Conservation (phyloP, 2,329 filamentous ascomycete species). For the Malbranchea cinnamomea region DNA sequence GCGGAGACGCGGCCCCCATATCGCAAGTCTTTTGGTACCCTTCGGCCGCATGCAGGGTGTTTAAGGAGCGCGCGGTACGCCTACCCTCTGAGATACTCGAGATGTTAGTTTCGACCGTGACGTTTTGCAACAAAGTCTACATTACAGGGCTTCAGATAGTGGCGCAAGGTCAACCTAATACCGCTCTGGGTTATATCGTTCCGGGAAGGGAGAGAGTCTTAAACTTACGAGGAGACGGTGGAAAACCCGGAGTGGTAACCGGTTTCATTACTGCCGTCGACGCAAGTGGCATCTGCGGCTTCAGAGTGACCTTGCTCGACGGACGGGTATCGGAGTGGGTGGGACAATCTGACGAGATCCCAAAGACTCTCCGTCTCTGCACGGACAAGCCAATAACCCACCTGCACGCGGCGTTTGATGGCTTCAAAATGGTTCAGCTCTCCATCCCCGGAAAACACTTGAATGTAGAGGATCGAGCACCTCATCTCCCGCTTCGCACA, state of each 20-base stretch:
- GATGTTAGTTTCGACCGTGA: conserved; percentile 9
- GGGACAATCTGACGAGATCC: conserved; percentile 8
- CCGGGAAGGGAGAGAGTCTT: conserved; percentile 5
- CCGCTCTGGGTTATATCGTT: conserved; percentile 8
- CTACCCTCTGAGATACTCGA: conserved; percentile 5
- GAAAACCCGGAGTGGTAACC: conserved; percentile 4
- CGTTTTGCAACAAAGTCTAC: conserved; percentile 8
- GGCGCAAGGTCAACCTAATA: conserved; percentile 2
- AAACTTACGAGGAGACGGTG: conserved; percentile 2
- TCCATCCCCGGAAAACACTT: conserved; percentile 10
- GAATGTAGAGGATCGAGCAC: conserved; percentile 4
- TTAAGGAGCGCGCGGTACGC: conserved; percentile 2
- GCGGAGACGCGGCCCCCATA: too few relatives aligned
- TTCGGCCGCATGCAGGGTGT: neutral
- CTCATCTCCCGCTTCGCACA: conserved; percentile 9
- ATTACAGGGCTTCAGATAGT: conserved; percentile 9
- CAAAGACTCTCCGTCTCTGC: conserved; percentile 11
- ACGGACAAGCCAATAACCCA: conserved; percentile 10
- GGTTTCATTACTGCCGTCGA: conserved; percentile 10
- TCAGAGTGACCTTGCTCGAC: conserved; percentile 8
- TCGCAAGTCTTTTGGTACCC: neutral
- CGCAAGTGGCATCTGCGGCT: conserved; percentile 11
- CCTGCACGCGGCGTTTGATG: conserved; percentile 11
- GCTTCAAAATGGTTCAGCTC: conserved; percentile 12
- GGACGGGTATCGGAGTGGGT: conserved; percentile 10